phyloP scores from a whole-genome alignment of 352 stramenopile species.

The Pythium rhizo-oryzae region DNA sequence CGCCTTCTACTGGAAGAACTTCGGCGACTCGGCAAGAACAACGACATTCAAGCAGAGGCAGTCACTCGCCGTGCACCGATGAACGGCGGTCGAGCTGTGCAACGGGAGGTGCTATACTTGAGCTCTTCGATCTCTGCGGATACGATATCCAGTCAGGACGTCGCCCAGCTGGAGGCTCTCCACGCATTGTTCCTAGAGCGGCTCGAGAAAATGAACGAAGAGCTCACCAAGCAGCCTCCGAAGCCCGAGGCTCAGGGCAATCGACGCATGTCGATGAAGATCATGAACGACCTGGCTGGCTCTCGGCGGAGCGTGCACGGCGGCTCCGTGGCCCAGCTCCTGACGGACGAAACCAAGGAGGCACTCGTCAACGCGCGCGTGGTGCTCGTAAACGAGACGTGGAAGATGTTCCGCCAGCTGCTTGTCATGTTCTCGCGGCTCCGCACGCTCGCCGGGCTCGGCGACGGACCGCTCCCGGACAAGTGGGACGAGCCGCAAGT shows the following conservation, averaged over 20 bases:
- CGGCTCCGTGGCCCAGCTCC: conserved; percentile 3
- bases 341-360: conserved; percentile 42
- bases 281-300: conserved; percentile 14
- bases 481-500: conserved; percentile 37
- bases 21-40: conserved; percentile 56
- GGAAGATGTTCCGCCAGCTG: conserved; percentile 76
- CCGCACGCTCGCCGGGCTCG: conserved; percentile 48
- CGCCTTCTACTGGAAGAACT: conserved; percentile 57
- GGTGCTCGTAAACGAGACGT: conserved; percentile 61
- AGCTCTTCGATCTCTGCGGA: conserved; percentile 49
- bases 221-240: conserved; percentile 32
- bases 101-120: conserved; percentile 49
- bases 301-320: conserved; percentile 28
- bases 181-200: conserved; percentile 60
- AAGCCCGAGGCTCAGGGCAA: not conserved
- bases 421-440: conserved; percentile 63
- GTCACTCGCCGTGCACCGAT: conserved; percentile 26
- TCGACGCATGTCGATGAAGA: conserved; percentile 10
- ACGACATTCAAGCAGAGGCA: conserved; percentile 63
- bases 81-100: conserved; percentile 20
- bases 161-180: conserved; percentile 62
- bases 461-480: conserved; percentile 63
- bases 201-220: conserved; percentile 41
- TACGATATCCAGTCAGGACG: conserved; percentile 64
- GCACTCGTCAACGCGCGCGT: conserved; percentile 29